Evolutionary conservation across 1,139 yeast genomes (phyloP), one percentile per base, ranked within the genome.

Genomic region (Taphrina communis): DNA sequence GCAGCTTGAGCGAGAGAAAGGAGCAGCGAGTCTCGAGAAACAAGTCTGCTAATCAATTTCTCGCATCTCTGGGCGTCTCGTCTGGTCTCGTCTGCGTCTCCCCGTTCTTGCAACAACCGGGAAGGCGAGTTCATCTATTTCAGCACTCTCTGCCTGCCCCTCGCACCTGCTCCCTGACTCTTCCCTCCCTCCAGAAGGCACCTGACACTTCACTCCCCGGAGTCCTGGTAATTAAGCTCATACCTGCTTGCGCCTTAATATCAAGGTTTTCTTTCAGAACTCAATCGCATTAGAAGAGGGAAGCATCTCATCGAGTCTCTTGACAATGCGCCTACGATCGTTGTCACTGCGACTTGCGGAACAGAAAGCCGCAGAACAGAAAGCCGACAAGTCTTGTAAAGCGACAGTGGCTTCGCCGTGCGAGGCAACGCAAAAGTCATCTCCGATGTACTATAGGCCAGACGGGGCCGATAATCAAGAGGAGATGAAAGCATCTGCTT

Each of bases 391-490:
- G 36, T 8, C 36, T 21, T 8, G n/a, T 31, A 9, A 31, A n/a
- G 36, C 36, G 53, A 21, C 36, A 25, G 36, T 6, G 8, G 36
- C 6, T 50, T 1, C 36, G 12, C 11, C 53, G 36, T 50, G 53
- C 53, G 53, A 50, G 36, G 12, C n/a, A 8, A 21, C 8, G n/a
- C 53, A 50, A 21, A n/a, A 11, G 53, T 50, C 53, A 19, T 21
- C 53, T 50, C 53, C 53, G 53, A 50, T 11, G n/a, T 50, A 50
- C 53, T 50, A 50, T 50, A 50, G 53, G n/a, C 36, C 36, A 50
- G 53, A 50, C 53, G 53, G 11, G 53, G 36, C 53, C 36, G 53
- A 50, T 25, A 50, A 50, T 50, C 53, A 50, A 50, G 53, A 25
- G 35, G 53, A 50, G 53, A 50, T 50, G 53, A 50, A 21, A 8